Percentiles rank a stretch among this genome's conserved stretches.
Evolutionary conservation across 345 rosid species (phyloP).

Genomic region (Odontarrhena argentea): DNA sequence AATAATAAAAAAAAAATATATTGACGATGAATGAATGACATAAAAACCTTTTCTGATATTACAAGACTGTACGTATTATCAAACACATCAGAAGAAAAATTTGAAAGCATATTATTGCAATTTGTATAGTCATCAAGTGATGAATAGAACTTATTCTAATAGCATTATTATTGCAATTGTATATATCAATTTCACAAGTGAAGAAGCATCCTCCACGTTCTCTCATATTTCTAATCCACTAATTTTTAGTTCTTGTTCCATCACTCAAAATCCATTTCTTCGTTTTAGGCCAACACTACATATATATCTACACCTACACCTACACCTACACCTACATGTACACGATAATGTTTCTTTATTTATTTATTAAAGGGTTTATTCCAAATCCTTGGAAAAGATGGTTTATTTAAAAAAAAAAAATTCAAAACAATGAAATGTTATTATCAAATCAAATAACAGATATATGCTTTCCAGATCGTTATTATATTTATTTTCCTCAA

Average conservation of each 20-base stretch:
- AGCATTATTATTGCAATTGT: constrained; percentile 28
- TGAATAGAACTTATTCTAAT: constrained; percentile 43
- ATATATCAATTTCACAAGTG: constrained; percentile 33
- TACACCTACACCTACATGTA: background rate
- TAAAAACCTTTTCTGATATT: constrained; percentile 4
- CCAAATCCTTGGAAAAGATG: constrained; percentile 30
- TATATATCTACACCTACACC: background rate
- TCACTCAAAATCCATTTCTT: constrained; percentile 21
- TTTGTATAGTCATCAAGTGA: constrained; percentile 27
- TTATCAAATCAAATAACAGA: constrained; percentile 27
- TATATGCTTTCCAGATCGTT: constrained; percentile 22
- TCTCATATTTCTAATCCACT: constrained; percentile 30
- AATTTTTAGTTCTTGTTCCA: constrained; percentile 33
- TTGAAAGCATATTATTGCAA: constrained; percentile 34
- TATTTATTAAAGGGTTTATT: constrained; percentile 20
- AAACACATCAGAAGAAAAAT: constrained; percentile 4
- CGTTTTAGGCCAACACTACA: constrained; percentile 12
- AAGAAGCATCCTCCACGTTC: constrained; percentile 37
- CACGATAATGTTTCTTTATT: background rate
- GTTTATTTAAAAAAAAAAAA: background rate
- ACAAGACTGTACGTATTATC: constrained; percentile 6
- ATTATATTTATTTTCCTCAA: constrained; percentile 16
- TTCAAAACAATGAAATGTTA: constrained; percentile 32
- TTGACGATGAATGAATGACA: constrained; percentile 26
- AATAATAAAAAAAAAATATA: constrained; percentile 24